These are phyloP conservation scores for Sedum album DNA, from an alignment of 164 flowering plant species.

Conservation along the genomic window DNA sequence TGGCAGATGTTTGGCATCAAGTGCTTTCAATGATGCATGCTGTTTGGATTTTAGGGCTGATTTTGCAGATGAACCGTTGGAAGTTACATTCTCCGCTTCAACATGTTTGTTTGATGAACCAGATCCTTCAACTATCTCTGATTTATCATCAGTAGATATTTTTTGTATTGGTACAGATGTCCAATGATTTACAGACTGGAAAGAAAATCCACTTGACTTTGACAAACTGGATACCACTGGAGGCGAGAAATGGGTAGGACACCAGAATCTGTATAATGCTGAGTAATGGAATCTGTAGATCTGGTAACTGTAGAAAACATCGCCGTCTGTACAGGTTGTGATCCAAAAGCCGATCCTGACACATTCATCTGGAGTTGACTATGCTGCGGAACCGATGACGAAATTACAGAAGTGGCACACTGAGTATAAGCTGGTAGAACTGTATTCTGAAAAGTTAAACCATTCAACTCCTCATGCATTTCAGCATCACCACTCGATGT, in stretches of 20 bases:
- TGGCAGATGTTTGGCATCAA: neutral
- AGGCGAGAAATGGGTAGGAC: neutral
- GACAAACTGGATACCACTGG: too few relatives aligned
- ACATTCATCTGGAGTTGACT: neutral
- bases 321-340: neutral
- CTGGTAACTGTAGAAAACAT: neutral
- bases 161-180: neutral
- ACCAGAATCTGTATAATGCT: neutral
- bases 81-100: neutral
- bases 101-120: neutral
- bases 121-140: neutral
- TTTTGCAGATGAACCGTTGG: neutral
- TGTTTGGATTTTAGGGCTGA: neutral
- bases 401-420: conserved; percentile 17
- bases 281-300: neutral
- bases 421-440: conserved; percentile 45
- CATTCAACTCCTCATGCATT: conserved; percentile 75
- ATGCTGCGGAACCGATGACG: neutral
- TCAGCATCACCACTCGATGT: conserved; percentile 68
- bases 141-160: neutral
- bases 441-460: conserved; percentile 53
- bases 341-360: neutral
- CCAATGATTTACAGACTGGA: neutral
- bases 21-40: neutral
- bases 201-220: neutral